Evolutionary conservation across 2,329 filamentous ascomycete species (phyloP), one percentile per base, ranked within the genome.

Genomic region (Cordyceps cicadae): DNA sequence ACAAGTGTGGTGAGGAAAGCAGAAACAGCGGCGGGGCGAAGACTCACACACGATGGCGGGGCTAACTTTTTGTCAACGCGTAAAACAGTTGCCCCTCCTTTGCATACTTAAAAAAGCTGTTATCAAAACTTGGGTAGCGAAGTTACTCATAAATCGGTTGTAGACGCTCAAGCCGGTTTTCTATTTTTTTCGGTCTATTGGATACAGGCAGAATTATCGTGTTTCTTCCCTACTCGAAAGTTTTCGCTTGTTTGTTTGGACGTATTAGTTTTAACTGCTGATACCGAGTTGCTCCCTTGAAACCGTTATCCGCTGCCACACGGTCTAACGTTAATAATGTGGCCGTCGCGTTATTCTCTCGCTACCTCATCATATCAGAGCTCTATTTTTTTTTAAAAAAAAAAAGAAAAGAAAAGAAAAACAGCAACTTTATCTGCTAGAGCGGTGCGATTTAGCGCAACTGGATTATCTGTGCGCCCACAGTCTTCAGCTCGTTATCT

Each of bases 21-120:
- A 50, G 55, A 58, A 58, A 50, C 50, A 29, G 55, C 37, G 55
- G 55, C 55, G 55, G 55, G 55, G 55, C 46, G 29, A 49, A 12
- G 55, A 58, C 45, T 48, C 34, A 37, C 34, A 37, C 45, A 51
- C 8, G 24, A 51, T 51, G 55, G 55, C 55, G 55, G 55, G 55
- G 55, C 55, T 32, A 17, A 17, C 45, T 6, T 51, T 43, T 43
- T 58, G 14, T 21, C 21, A 37, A 41, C 39, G 32, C 19, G 54
- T 19, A 51, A 26, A 29, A 43, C 32, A 24, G 21, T 12, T 58
- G 54, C 55, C 55, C 55, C 55, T 51, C 55, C 29, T 21, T 12
- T 19, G 15, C 3, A 3, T 29, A 29, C 3, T 29, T 4, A 29
- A 43, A 43, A 17, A 43, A 15, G 41, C 15, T 43, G 41, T 3